phyloP scores from a whole-genome alignment of 805 yeast genomes.

The Wickerhamiella alocasiicola region DNA sequence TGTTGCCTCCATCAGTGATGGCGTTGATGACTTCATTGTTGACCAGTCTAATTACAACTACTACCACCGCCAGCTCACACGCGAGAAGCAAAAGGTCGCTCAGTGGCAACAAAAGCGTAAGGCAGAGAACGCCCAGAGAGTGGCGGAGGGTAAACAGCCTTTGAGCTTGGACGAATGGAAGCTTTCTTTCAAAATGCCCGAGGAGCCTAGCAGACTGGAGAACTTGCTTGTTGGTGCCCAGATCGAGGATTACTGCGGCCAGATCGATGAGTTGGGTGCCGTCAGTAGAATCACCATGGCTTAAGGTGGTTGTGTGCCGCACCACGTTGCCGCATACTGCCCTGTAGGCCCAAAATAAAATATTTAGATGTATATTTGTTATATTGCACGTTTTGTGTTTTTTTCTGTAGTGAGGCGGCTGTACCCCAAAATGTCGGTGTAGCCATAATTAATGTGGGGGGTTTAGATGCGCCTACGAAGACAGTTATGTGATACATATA shows the following conservation, averaged over 20 bases:
- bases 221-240: constrained; percentile 56
- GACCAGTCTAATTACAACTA: constrained; percentile 72
- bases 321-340: too few species aligned
- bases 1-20: constrained; percentile 52
- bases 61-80: constrained; percentile 61
- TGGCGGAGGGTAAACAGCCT: constrained; percentile 41
- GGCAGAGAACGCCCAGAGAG: constrained; percentile 50
- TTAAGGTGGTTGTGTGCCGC: too few species aligned
- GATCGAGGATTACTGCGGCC: constrained; percentile 57
- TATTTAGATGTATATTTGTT: too few species aligned
- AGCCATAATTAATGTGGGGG: too few species aligned
- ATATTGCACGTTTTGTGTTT: too few species aligned
- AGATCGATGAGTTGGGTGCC: constrained; percentile 57
- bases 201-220: constrained; percentile 64
- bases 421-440: too few species aligned
- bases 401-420: too few species aligned
- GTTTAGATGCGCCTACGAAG: too few species aligned
- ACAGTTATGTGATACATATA: too few species aligned
- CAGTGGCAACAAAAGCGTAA: constrained; percentile 66
- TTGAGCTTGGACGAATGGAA: constrained; percentile 50
- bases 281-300: constrained; percentile 51
- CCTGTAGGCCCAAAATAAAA: too few species aligned
- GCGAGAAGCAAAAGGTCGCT: constrained; percentile 55
- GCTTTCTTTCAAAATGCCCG: constrained; percentile 50
- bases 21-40: constrained; percentile 63